Evolutionary conservation across 345 rosid species (phyloP).

Genomic region (Noccaea bulbosa): DNA sequence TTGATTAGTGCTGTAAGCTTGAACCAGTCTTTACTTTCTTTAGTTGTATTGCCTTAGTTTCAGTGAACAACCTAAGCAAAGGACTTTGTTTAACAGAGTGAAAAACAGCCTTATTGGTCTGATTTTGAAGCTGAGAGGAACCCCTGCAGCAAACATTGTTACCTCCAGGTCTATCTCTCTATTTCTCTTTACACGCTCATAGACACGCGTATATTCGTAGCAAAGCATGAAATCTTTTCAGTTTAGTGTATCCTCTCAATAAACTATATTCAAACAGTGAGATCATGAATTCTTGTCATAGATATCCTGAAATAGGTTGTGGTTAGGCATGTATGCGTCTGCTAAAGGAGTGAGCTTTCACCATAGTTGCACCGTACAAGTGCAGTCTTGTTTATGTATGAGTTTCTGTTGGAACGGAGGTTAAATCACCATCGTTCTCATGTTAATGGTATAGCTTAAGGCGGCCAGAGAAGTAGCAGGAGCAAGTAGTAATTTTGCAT

Average conservation of each 20-base stretch:
- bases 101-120: slow-evolving; percentile 77
- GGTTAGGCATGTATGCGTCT: slow-evolving; percentile 21
- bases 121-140: slow-evolving; percentile 82
- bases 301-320: slow-evolving; percentile 13
- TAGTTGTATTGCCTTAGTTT: slow-evolving; percentile 18
- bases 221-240: slow-evolving; percentile 7
- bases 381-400: slow-evolving; percentile 26
- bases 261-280: slow-evolving; percentile 4
- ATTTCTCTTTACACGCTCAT: slow-evolving; percentile 21
- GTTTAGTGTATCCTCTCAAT: slow-evolving; percentile 6
- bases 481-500: slow-evolving; percentile 42
- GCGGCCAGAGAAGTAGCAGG: slow-evolving; percentile 55
- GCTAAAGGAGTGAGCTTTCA: slow-evolving; percentile 27
- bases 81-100: slow-evolving; percentile 67
- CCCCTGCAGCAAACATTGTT: slow-evolving; percentile 89
- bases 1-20: slow-evolving; percentile 79
- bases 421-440: slow-evolving; percentile 36
- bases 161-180: slow-evolving; percentile 64
- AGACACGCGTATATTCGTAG: neutral
- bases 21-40: slow-evolving; percentile 28
- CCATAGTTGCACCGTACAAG: slow-evolving; percentile 14
- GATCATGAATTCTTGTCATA: slow-evolving; percentile 34
- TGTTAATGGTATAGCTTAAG: slow-evolving; percentile 57
- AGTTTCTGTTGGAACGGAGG: slow-evolving; percentile 16
- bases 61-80: slow-evolving; percentile 37